Conservation (phyloP, 768 basidiomycete species). For the Cubamyces lactineus region DNA sequence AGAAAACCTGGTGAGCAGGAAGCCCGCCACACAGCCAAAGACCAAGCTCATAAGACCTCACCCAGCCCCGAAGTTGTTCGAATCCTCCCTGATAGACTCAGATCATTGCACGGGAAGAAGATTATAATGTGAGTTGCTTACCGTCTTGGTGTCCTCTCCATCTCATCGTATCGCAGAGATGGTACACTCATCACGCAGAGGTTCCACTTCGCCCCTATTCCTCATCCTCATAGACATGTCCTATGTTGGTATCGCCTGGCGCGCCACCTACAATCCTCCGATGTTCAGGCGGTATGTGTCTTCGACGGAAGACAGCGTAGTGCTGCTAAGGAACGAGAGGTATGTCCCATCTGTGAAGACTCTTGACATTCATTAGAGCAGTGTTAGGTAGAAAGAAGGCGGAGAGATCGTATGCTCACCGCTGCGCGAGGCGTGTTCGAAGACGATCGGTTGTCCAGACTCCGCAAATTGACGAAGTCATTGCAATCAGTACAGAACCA, state of each 20-base stretch:
- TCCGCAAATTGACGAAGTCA: conserved; percentile 40
- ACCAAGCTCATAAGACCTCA: background rate
- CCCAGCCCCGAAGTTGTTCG: conserved; percentile 67
- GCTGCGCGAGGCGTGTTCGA: conserved; percentile 61
- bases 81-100: conserved; percentile 65
- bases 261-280: conserved; percentile 58
- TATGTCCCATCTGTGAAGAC: conserved; percentile 33
- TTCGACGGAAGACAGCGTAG: conserved; percentile 77
- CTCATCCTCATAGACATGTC: conserved; percentile 70
- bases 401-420: conserved; percentile 50
- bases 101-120: conserved; percentile 62
- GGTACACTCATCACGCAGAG: conserved; percentile 86
- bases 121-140: conserved; percentile 65
- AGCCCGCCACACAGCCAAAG: background rate
- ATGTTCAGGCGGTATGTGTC: conserved; percentile 69
- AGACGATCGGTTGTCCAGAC: conserved; percentile 55
- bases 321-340: conserved; percentile 73
- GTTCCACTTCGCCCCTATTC: conserved; percentile 69
- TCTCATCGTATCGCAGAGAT: conserved; percentile 53
- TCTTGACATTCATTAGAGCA: background rate
- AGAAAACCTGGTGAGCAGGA: conserved; percentile 58
- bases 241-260: conserved; percentile 78
- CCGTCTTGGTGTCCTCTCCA: background rate
- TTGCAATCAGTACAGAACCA: conserved; percentile 25
- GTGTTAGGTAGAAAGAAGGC: conserved; percentile 59